Percentiles rank a stretch among this genome's conserved stretches.
phyloP scores from a whole-genome alignment of 768 basidiomycete genomes.

The Macrolepiota fuliginosa region DNA sequence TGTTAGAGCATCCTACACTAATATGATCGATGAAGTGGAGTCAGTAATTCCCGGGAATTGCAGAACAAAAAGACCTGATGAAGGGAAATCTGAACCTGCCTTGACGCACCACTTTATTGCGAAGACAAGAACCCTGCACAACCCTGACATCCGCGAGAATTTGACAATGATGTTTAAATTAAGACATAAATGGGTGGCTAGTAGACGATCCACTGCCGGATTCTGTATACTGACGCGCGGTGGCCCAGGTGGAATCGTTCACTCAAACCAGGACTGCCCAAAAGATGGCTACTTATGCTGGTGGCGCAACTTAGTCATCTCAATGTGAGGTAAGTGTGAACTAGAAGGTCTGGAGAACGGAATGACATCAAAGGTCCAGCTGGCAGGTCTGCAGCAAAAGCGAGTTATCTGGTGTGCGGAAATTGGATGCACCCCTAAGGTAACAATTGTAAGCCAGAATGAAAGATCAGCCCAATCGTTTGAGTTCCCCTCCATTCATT shows the following conservation, averaged over 20 bases:
- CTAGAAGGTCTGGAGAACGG: neutral
- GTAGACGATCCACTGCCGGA: no score
- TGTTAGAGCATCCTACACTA: neutral
- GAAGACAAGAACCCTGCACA: neutral
- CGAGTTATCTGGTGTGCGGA: neutral
- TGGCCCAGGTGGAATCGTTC: neutral
- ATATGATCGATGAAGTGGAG: constrained; percentile 9
- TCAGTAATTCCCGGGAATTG: neutral
- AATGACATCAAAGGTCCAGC: neutral
- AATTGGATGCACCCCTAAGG: neutral
- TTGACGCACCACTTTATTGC: neutral
- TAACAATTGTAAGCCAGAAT: neutral
- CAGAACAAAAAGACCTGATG: neutral
- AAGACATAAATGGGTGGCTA: no score
- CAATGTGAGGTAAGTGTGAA: neutral
- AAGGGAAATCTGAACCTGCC: neutral
- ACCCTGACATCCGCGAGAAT: neutral
- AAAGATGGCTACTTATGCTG: neutral
- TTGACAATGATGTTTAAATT: neutral
- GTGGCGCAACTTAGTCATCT: neutral
- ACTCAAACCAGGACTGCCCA: neutral
- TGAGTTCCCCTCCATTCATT: neutral
- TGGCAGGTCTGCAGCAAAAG: neutral
- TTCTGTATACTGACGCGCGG: no score
- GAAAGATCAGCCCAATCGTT: neutral